These are phyloP conservation scores for Echeveria elegans DNA, from an alignment of 164 flowering plant species.

Conservation along the genomic window DNA sequence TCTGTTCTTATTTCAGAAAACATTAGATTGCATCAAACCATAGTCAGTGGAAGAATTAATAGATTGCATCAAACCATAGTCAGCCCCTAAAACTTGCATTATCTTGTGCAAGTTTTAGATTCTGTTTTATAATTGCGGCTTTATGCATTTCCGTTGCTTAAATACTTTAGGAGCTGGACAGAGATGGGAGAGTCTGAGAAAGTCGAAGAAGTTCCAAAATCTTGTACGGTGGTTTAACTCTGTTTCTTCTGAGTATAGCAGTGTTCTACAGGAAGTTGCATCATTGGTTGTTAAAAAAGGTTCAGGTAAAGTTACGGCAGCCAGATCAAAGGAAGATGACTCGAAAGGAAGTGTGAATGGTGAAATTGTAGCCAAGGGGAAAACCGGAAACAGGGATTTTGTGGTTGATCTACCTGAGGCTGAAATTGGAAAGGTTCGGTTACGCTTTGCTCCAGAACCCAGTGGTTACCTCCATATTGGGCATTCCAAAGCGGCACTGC, in stretches of 20 bases:
- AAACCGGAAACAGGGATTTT: conserved; percentile 21
- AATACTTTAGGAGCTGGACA: conserved; percentile 53
- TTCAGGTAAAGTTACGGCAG: conserved; percentile 33
- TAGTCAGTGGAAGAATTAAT: background rate
- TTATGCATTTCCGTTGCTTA: background rate
- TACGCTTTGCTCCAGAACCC: conserved; percentile 97
- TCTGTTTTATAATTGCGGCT: background rate
- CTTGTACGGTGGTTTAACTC: conserved; percentile 84
- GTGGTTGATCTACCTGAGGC: conserved; percentile 94
- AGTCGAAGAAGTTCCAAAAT: conserved; percentile 70
- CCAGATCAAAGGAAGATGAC: conserved; percentile 35
- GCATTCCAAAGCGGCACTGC: conserved; percentile 85
- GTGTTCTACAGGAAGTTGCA: conserved; percentile 36
- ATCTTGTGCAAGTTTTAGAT: background rate
- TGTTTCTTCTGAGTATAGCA: conserved; percentile 37
- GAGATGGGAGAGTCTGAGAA: conserved; percentile 90
- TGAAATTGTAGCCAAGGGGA: conserved; percentile 41
- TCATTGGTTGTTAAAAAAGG: conserved; percentile 58
- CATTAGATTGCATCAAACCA: background rate
- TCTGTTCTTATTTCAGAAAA: background rate
- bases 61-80: background rate
- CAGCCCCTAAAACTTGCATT: background rate
- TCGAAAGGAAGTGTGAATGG: conserved; percentile 20
- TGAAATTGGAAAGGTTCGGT: conserved; percentile 66
- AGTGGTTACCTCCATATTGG: conserved; percentile 99